Evolutionary conservation across 345 rosid species (phyloP), one percentile per base, ranked within the genome.

Genomic region (Brassica nigra): DNA sequence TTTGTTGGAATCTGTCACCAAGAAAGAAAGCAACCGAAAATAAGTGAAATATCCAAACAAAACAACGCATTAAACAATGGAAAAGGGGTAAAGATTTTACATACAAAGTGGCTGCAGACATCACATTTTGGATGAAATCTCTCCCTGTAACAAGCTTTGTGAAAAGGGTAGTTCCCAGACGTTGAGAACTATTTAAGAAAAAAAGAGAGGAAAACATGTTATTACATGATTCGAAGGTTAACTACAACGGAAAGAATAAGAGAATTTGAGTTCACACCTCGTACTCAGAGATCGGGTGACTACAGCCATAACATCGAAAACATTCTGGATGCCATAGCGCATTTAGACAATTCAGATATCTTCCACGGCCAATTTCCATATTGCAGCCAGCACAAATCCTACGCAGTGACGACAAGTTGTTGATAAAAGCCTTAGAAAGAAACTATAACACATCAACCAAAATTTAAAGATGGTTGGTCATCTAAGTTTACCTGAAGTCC

Each of bases 301-400:
- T 89, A 81, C 99, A 96, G 72, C 87, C 90, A 78, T 82, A 75
- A 86, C 99, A 96, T 23, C 90, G 81, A 84, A 96, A 93, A 82
- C 99, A 96, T 84, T 89, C 89, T 34, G 98, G 97, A 86, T 96
- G 99, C 99, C 99, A 93, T 73, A 88, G 81, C 74, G 88, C 83
- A 73, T 86, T 89, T 70, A 93, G 86, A 85, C 97, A 96, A 84
- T 88, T 96, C 62, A 93, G 83, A 76, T 74, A 93, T 70, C 94
- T 86, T 65, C 99, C 99, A 71, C 86, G 93, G 66, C 97, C 99
- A 59, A 96, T 96, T 82, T 90, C 97, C 73, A 76, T 81, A 58
- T 89, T 84, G 88, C 99, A 96, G 63, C 99, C 99, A 78, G 92
- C 95, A 78, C 99, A 96, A 16, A 90, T 86, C 90, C 99, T 96